Percentiles rank a stretch among this genome's conserved stretches.
These are phyloP conservation scores for Saussurea involucrata DNA, from an alignment of 129 eudicot species.

Conservation along the genomic window DNA sequence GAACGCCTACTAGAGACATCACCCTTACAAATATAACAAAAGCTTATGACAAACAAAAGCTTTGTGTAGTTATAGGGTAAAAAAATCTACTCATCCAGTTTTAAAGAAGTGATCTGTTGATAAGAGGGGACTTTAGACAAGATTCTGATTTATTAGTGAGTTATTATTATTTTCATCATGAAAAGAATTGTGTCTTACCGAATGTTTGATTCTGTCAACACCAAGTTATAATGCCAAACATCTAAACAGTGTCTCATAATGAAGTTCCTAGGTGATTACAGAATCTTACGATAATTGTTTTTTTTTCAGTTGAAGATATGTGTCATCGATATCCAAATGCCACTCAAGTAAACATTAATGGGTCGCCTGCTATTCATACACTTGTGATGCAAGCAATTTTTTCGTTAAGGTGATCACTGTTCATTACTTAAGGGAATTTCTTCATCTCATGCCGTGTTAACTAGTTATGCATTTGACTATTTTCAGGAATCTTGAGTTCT, in stretches of 20 bases:
- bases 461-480: slow-evolving; percentile 21
- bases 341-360: slow-evolving; percentile 64
- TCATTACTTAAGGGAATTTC: slow-evolving; percentile 1
- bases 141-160: not conserved
- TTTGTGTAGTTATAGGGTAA: not conserved
- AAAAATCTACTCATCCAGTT: not conserved
- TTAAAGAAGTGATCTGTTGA: not conserved
- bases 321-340: slow-evolving; percentile 93
- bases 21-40: not conserved
- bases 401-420: slow-evolving; percentile 53
- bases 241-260: not conserved
- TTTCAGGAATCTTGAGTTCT: slow-evolving; percentile 75
- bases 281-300: slow-evolving; percentile 7
- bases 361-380: slow-evolving; percentile 52
- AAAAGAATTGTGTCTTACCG: not conserved
- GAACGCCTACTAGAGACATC: not conserved
- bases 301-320: slow-evolving; percentile 82
- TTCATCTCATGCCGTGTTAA: not conserved
- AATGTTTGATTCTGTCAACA: not conserved
- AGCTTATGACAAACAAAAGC: not conserved
- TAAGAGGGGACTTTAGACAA: not conserved
- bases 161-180: not conserved
- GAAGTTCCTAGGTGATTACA: slow-evolving; percentile 10
- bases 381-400: slow-evolving; percentile 80
- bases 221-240: not conserved